Base-by-base conservation (phyloP, 2,329 filamentous ascomycete genomes). In the Fusarium temperatum region DNA sequence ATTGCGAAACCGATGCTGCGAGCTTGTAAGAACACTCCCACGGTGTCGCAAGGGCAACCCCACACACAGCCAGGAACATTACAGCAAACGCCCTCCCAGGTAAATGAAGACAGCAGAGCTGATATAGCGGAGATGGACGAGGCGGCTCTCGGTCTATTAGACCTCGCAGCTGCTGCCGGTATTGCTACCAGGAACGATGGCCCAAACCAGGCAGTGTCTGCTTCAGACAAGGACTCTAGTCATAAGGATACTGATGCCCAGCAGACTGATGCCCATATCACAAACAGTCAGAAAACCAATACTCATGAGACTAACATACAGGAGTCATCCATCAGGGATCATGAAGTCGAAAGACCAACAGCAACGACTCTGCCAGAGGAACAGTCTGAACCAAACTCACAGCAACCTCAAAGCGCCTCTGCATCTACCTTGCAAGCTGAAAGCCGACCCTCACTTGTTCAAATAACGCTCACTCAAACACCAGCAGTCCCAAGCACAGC, bases 1-100 rank as follows among this genome's bases (percentile, higher is more conserved):
- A 62, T 73, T 24, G 36, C 56, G 35, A 70, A 57, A 24, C 66
- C 61, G 22, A 62, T 22, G 18, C 20, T 38, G 30, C 61, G 70
- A 45, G 30, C 13, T 30, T 8, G 28, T 36, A 47, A n/a, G 15
- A 22, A 32, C 18, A 38, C 39, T 32, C 9, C 39, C 14, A 8
- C 22, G 20, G 18, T 41, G 10, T 10, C 30, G 15, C 28, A 55
- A 42, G 30, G 12, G 18, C n/a, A 59, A 36, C 38, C 56, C 6
- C 51, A 53, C 24, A 15, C 24, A 26, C 36, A 24, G 35, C 20
- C 45, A 26, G 35, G 28, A 35, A 38, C 36, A 20, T 39, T 44
- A 38, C 30, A 48, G n/a, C 39, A 59, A 17, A 48, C 53, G 12
- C n/a, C 39, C 24, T 20, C 24, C 20, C 38, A 35, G 30, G n/a